Evolutionary conservation across 768 basidiomycete species (phyloP).

Genomic region (Pisolithus sp.): DNA sequence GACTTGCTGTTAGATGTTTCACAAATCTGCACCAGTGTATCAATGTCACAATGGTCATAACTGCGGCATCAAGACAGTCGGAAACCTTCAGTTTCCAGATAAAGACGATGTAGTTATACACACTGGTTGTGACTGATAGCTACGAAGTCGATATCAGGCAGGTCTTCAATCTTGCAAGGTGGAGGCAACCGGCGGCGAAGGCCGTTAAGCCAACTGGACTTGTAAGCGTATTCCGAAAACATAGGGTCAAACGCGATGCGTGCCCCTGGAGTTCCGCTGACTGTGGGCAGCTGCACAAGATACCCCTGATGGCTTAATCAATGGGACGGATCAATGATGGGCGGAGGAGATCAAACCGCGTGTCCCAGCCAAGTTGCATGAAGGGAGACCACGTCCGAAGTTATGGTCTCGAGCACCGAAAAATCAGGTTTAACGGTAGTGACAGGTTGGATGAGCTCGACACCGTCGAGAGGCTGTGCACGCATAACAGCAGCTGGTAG

Average conservation of each 20-base stretch:
- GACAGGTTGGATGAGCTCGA: background rate
- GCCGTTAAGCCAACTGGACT: constrained; percentile 23
- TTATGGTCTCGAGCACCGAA: background rate
- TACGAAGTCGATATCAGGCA: constrained; percentile 35
- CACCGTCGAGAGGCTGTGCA: background rate
- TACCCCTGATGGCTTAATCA: constrained; percentile 15
- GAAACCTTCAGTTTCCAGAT: background rate
- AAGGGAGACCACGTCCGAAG: background rate
- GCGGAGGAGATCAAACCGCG: constrained; percentile 20
- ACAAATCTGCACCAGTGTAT: constrained; percentile 21
- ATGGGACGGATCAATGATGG: background rate
- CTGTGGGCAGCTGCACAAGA: constrained; percentile 22
- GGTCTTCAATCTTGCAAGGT: constrained; percentile 32
- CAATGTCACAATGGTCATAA: constrained; percentile 39
- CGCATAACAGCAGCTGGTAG: background rate
- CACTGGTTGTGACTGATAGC: constrained; percentile 40
- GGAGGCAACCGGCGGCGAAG: constrained; percentile 27
- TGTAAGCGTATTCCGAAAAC: constrained; percentile 30
- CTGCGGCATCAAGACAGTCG: constrained; percentile 11
- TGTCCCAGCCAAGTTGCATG: constrained; percentile 34
- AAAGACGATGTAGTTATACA: constrained; percentile 6
- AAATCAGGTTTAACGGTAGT: constrained; percentile 1
- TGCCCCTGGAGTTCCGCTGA: constrained; percentile 14
- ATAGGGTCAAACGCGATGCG: constrained; percentile 38
- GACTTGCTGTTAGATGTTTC: constrained; percentile 7